These are phyloP conservation scores for Phytophthora syringae DNA, from an alignment of 352 stramenopile species.

Conservation along the genomic window DNA sequence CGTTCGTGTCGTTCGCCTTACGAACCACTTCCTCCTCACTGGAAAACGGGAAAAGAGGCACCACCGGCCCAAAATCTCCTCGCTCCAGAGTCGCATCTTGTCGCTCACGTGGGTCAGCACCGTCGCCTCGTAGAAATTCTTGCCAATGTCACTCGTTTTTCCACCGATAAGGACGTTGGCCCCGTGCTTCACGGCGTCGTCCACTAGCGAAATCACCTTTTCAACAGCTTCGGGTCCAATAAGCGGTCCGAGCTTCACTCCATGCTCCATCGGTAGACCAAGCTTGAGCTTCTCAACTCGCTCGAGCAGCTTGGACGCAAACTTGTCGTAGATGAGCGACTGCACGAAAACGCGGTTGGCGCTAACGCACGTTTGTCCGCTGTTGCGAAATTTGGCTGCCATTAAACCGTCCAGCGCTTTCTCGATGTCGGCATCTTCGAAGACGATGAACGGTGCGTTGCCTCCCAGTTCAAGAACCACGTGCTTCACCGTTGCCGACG, in stretches of 20 bases:
- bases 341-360: constrained; percentile 94
- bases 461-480: constrained; percentile 89
- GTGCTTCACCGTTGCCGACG: constrained; percentile 66
- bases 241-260: constrained; percentile 89
- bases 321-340: constrained; percentile 88
- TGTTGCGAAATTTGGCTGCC: constrained; percentile 83
- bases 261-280: constrained; percentile 72
- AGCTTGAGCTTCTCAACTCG: constrained; percentile 75
- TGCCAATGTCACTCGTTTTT: constrained; percentile 42
- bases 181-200: constrained; percentile 86
- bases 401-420: constrained; percentile 78
- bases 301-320: constrained; percentile 70
- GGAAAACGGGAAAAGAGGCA: constrained; percentile 90
- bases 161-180: constrained; percentile 82
- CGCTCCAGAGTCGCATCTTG: constrained; percentile 80
- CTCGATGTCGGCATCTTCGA: constrained; percentile 81
- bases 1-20: constrained; percentile 91
- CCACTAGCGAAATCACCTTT: constrained; percentile 77
- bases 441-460: constrained; percentile 92
- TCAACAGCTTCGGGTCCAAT: constrained; percentile 89
- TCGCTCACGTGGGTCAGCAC: constrained; percentile 84
- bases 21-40: constrained; percentile 93
- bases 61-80: constrained; percentile 97
- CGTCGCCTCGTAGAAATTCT: constrained; percentile 94
- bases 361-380: constrained; percentile 79